Percentiles rank a stretch among this genome's conserved stretches.
These are phyloP conservation scores for Neoboletus subvelutipes DNA, from an alignment of 768 basidiomycete species.

Conservation along the genomic window DNA sequence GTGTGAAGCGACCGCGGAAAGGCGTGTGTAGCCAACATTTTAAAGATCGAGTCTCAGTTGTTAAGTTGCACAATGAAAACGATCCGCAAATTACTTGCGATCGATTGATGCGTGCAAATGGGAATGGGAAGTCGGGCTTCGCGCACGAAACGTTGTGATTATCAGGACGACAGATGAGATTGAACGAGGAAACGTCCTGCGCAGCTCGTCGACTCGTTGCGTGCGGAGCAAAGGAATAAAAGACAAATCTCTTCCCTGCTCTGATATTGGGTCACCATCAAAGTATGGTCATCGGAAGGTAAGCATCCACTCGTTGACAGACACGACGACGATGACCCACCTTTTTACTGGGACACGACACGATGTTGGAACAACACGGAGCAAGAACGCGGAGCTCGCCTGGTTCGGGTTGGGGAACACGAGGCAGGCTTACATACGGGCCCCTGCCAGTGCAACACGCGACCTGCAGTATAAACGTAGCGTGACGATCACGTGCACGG, in stretches of 20 bases:
- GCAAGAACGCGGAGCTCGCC: constrained; percentile 23
- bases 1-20: constrained; percentile 2
- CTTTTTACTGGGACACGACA: constrained; percentile 26
- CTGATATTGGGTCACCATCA: neutral
- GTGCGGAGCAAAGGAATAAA: constrained; percentile 9
- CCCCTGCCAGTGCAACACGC: constrained; percentile 10
- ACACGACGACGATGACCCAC: constrained; percentile 13
- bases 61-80: constrained; percentile 11
- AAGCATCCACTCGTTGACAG: neutral
- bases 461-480: constrained; percentile 8
- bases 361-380: constrained; percentile 23
- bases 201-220: constrained; percentile 25
- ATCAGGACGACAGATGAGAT: constrained; percentile 20
- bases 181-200: constrained; percentile 31
- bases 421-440: constrained; percentile 32
- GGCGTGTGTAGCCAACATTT: constrained; percentile 21
- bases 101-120: constrained; percentile 10
- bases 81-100: constrained; percentile 8
- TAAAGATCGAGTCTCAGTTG: constrained; percentile 3
- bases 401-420: constrained; percentile 28
- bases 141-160: constrained; percentile 23
- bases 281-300: neutral
- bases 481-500: constrained; percentile 24
- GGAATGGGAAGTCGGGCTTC: constrained; percentile 2
- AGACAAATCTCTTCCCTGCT: constrained; percentile 4